Evolutionary conservation across 140 eudicot genomes (phyloP), one percentile per base, ranked within the genome.

Genomic region (Oenanthe javanica): DNA sequence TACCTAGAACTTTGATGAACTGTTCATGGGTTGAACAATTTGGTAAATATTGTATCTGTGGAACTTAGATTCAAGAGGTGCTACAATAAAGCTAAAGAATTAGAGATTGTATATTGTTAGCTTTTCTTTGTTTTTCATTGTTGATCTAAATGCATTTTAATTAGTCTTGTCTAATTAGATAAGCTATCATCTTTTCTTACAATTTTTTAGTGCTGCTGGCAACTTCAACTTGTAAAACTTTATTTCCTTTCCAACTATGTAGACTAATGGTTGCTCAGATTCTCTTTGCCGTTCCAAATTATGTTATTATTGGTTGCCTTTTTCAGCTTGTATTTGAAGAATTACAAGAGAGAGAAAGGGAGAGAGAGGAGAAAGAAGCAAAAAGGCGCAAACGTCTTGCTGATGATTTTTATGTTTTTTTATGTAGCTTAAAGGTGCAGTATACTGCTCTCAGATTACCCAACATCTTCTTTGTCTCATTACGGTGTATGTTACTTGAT

Each of bases 291-390:
- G 72, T 46, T 6, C 4, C 36, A 23, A 36, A 55, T 25, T 63
- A 13, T 63, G 42, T 42, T 70, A 42, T 21, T 9, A 42, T 78
- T 7, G 40, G 23, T 72, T 76, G 43, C 79, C 42, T 78, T 81
- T 86, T 81, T 80, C 91, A 94, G 98, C 94, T 92, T 74, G 85
- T 94, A 75, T 92, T 77, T 81, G 98, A 94, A 59, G 98, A 90
- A 85, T 88, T 92, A 52, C 86, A 83, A 81, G 98, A 94, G 86
- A 85, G 91, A 83, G 94, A 83, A 42, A 87, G 86, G 76, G 98
- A 94, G 77, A 92, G 87, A 81, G 97, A 94, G 85, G 97, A 94
- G 83, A 94, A 92, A 89, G 98, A 94, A 85, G 89, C 89, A 74
- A 94, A 94, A 89, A 92, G 86, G 87, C 97, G 96, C 84, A 90